phyloP scores from a whole-genome alignment of 129 eudicot species.

The Kitagawia praeruptora region DNA sequence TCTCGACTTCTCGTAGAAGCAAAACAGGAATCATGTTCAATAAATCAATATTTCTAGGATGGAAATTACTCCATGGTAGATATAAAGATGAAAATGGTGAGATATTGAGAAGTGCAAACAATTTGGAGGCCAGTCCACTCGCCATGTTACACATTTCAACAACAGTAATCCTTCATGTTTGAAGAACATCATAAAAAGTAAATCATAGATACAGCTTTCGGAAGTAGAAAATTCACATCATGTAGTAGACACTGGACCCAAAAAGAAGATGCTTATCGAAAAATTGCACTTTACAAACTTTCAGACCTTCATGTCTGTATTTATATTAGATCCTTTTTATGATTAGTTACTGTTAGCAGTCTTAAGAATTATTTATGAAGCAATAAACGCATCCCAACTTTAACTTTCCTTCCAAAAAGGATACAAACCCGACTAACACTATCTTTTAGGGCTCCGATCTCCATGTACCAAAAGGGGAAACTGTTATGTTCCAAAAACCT shows the following conservation, averaged over 20 bases:
- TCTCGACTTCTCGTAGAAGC: not conserved
- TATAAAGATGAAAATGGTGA: not conserved
- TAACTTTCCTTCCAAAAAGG: not conserved
- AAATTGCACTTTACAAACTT: not conserved
- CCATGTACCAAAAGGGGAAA: not conserved
- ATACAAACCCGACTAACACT: not conserved
- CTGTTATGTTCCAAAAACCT: not conserved
- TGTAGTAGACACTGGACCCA: not conserved
- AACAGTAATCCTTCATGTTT: not conserved
- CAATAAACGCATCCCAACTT: not conserved
- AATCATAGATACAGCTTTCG: not conserved
- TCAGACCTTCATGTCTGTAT: not conserved
- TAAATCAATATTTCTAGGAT: too few relatives aligned
- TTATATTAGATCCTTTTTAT: not conserved
- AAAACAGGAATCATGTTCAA: slow-evolving; percentile 1
- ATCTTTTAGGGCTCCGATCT: not conserved
- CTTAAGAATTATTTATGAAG: not conserved
- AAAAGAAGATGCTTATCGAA: not conserved
- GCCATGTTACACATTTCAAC: not conserved
- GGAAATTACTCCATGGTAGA: not conserved
- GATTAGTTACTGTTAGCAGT: not conserved
- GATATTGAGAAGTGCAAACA: not conserved
- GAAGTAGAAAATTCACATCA: not conserved
- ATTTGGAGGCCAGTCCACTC: not conserved
- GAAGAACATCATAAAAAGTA: not conserved